Percentiles rank a stretch among this genome's conserved stretches.
Conservation (phyloP, 129 eudicot species). For the Saposhnikovia divaricata region DNA sequence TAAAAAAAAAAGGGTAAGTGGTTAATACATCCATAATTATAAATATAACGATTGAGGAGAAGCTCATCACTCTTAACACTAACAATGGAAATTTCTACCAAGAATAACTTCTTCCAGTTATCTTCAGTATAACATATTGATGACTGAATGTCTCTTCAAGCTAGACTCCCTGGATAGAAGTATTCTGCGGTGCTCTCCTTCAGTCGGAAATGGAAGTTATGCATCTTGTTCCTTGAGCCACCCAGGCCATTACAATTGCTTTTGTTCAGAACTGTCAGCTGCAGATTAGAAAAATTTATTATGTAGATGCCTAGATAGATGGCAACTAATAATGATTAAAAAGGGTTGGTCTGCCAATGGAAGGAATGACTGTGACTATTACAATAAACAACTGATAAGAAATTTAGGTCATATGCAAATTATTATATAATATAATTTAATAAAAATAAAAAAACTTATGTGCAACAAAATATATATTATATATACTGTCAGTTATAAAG, state of each 20-base stretch:
- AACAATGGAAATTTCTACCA: not conserved
- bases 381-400: too few relatives aligned
- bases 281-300: not conserved
- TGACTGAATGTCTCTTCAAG: not conserved
- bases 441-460: not conserved
- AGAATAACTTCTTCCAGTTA: not conserved
- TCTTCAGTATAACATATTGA: not conserved
- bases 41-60: not conserved
- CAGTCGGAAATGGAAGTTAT: constrained; percentile 9
- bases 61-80: not conserved
- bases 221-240: constrained; percentile 7
- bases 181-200: constrained; percentile 8
- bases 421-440: not conserved
- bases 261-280: constrained; percentile 8
- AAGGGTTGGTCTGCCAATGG: not conserved
- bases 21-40: too few relatives aligned
- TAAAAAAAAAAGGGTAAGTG: too few relatives aligned
- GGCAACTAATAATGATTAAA: not conserved
- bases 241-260: not conserved
- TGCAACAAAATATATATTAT: not conserved
- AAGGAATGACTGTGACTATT: not conserved
- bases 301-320: not conserved
- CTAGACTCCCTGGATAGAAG: constrained; percentile 8
- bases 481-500: not conserved
- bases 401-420: not conserved